phyloP scores from a whole-genome alignment of 2,329 filamentous ascomycete genomes.

The Beauveria scarabaeidicola region DNA sequence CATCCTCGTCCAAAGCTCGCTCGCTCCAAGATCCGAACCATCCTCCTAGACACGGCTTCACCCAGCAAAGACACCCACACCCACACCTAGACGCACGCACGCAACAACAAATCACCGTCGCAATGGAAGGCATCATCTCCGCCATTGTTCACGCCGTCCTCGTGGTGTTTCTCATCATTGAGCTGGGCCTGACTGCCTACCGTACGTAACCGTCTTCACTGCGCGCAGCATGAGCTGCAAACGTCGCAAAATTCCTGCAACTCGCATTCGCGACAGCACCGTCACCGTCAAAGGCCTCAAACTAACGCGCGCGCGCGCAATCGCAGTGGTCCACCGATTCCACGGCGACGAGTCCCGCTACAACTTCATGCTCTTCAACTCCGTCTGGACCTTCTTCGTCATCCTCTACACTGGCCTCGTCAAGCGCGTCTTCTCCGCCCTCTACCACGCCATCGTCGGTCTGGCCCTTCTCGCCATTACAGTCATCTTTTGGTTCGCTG shows the following conservation, averaged over 20 bases:
- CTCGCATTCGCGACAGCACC: neutral
- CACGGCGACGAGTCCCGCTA: conserved; percentile 38
- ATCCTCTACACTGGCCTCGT: conserved; percentile 62
- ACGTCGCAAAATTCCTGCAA: no score
- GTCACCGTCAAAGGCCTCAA: no score
- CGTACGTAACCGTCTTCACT: conserved; percentile 36
- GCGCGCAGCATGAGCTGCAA: neutral
- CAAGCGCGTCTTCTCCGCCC: conserved; percentile 51
- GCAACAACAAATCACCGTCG: conserved; percentile 14
- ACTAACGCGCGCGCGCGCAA: neutral
- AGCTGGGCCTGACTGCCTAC: conserved; percentile 67
- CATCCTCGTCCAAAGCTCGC: neutral
- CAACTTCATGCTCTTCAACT: conserved; percentile 73
- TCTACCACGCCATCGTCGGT: conserved; percentile 57
- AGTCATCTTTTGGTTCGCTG: conserved; percentile 84
- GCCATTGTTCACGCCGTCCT: conserved; percentile 57
- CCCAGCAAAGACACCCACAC: neutral
- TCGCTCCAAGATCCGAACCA: neutral
- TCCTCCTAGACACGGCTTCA: neutral
- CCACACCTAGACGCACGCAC: neutral
- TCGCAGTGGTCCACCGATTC: conserved; percentile 44
- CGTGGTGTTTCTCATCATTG: conserved; percentile 59
- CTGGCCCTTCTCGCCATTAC: conserved; percentile 63
- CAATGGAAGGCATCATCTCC: conserved; percentile 49
- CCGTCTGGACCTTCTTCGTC: conserved; percentile 66